Percentiles rank a stretch among this genome's conserved stretches.
These are phyloP conservation scores for Fusarium domesticum DNA, from an alignment of 2,329 filamentous ascomycete genomes.

Conservation along the genomic window DNA sequence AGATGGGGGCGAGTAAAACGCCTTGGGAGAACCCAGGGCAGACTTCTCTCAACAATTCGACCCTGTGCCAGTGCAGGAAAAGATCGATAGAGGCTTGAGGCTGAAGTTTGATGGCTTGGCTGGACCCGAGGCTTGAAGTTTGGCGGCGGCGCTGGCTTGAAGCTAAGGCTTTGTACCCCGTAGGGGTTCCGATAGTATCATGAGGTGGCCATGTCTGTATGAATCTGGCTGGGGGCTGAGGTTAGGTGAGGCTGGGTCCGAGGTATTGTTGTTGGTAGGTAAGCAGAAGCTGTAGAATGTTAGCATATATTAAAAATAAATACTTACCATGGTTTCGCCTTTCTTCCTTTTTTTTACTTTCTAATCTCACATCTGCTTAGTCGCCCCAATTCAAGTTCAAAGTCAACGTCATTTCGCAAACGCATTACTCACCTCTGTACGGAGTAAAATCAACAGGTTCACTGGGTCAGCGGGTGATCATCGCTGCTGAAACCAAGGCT, in stretches of 20 bases:
- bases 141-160: slow-evolving; percentile 20
- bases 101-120: slow-evolving; percentile 14
- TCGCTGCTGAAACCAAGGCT: not conserved
- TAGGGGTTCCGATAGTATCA: not conserved
- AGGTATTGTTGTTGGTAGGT: slow-evolving; percentile 12
- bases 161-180: slow-evolving; percentile 12
- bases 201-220: slow-evolving; percentile 7
- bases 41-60: no score
- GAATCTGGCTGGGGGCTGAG: slow-evolving; percentile 16
- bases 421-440: not conserved
- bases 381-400: not conserved
- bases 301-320: not conserved
- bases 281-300: not conserved
- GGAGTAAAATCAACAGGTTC: not conserved
- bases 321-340: not conserved
- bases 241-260: slow-evolving; percentile 3
- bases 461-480: not conserved
- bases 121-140: slow-evolving; percentile 20
- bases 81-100: slow-evolving; percentile 6
- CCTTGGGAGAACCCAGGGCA: no score
- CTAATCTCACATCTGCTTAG: not conserved
- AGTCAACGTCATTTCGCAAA: not conserved
- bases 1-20: not conserved
- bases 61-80: no score
- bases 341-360: not conserved